Conservation (phyloP, 371 early-diverging fungal genomes). For the Mortierella sp. region DNA sequence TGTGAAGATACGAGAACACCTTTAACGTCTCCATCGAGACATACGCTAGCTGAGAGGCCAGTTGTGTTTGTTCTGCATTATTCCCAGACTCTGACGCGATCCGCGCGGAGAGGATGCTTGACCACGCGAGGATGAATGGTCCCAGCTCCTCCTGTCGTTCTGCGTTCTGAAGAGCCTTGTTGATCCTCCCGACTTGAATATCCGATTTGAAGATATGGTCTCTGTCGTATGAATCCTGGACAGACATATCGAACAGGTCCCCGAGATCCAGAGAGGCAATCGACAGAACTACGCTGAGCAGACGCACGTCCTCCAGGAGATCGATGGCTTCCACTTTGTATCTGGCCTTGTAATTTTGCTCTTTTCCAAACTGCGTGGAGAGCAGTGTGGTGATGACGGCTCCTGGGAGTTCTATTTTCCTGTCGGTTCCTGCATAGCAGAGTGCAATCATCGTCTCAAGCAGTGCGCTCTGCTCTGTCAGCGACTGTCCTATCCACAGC, state of each 20-base stretch:
- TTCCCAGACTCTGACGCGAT: conserved; percentile 6
- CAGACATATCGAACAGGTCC: conserved; percentile 18
- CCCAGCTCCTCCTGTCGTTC: conserved; percentile 46
- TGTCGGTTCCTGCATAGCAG: conserved; percentile 27
- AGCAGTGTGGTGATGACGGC: conserved; percentile 22
- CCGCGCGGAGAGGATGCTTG: conserved; percentile 35
- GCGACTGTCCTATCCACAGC: conserved; percentile 47
- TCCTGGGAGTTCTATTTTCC: conserved; percentile 18
- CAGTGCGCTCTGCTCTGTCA: conserved; percentile 41
- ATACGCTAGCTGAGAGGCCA: conserved; percentile 24
- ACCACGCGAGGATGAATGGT: conserved; percentile 50
- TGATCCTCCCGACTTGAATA: conserved; percentile 25
- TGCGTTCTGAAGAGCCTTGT: conserved; percentile 26
- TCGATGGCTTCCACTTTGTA: conserved; percentile 36
- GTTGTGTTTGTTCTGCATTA: neutral
- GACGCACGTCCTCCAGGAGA: conserved; percentile 29
- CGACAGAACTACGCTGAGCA: conserved; percentile 35
- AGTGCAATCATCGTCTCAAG: conserved; percentile 38
- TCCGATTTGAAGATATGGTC: conserved; percentile 30
- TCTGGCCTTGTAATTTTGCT: conserved; percentile 23
- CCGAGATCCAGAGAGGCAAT: conserved; percentile 41
- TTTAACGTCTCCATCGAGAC: conserved; percentile 37
- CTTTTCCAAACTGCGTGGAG: conserved; percentile 38
- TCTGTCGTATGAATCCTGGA: conserved; percentile 10
- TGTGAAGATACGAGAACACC: conserved; percentile 28